Base-by-base conservation (phyloP, 805 yeast genomes). In the Blastobotrys terrestris region DNA sequence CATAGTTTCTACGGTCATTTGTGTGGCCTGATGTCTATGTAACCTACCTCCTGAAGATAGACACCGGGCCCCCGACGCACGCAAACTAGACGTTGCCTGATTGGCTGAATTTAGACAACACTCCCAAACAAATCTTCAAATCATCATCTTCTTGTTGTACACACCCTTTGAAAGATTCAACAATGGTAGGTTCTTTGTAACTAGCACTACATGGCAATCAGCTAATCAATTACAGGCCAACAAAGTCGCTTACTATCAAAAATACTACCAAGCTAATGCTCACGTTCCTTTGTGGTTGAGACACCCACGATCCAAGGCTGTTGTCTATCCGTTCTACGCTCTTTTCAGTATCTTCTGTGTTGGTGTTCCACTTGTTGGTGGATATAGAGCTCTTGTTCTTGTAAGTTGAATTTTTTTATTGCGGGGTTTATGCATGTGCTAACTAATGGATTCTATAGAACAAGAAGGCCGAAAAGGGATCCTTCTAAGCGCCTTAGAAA, bases 291-390 rank as follows among this genome's bases (percentile, higher is more conserved):
- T 69, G 50, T 69, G 72, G 72, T 61, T 66, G 69, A 65, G 72
- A 61, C 80, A 78, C 69, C 85, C 85, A 66, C 79, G 82, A 67
- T 80, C 94, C 60, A 85, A 85, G 72, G 73, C 77, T 63, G 71
- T 83, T 67, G 77, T 87, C 60, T 83, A 82, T 73, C 95, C 95
- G 67, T 87, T 82, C 79, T 84, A 77, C 75, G 87, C 87, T 57
- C 75, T 83, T 56, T 83, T 87, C 70, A 73, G 87, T 52, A 76
- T 84, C 56, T 75, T 87, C 58, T 66, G 69, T 58, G 80, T 87
- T 49, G 76, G 76, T 55, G 77, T 79, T 55, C 85, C 94, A 56
- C 74, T 84, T 61, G 79, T 72, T 75, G 85, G 81, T 79, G 67
- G 80, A 53, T 87, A 81, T 62, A 82, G 90, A 76, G 94, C 94